These are phyloP conservation scores for Earliella scabrosa DNA, from an alignment of 1,284 basidiomycete species.

Conservation along the genomic window DNA sequence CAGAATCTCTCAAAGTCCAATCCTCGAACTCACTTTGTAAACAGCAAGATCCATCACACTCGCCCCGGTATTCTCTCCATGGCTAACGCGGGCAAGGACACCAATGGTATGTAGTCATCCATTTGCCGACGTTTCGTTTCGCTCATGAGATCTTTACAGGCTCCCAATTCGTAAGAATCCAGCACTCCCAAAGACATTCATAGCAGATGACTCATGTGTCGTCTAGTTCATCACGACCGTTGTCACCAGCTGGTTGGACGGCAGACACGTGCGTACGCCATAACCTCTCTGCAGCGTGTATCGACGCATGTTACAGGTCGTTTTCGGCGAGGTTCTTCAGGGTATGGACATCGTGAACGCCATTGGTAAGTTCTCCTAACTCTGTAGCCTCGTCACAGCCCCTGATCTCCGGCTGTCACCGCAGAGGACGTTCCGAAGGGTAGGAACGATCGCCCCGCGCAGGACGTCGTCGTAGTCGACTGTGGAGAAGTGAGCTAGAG, in stretches of 20 bases:
- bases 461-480: constrained; percentile 78
- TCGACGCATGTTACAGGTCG: constrained; percentile 57
- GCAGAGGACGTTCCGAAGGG: constrained; percentile 76
- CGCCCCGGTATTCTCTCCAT: constrained; percentile 87
- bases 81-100: constrained; percentile 91
- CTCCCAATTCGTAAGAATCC: constrained; percentile 77
- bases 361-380: constrained; percentile 60
- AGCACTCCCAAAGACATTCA: neutral
- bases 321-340: constrained; percentile 90
- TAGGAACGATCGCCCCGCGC: constrained; percentile 67
- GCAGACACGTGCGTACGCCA: constrained; percentile 62
- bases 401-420: constrained; percentile 18
- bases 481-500: constrained; percentile 75
- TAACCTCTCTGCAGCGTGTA: neutral
- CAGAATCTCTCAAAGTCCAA: too few relatives aligned
- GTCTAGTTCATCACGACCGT: constrained; percentile 83
- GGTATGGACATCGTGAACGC: constrained; percentile 83
- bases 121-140: neutral
- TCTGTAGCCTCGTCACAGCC: too few relatives aligned
- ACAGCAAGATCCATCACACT: constrained; percentile 88
- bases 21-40: neutral
- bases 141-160: constrained; percentile 44
- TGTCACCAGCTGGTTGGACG: constrained; percentile 78
- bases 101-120: constrained; percentile 63
- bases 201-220: neutral